Evolutionary conservation across 257 asterid genomes (phyloP).

Genomic region (Gardenia jasminoides): DNA sequence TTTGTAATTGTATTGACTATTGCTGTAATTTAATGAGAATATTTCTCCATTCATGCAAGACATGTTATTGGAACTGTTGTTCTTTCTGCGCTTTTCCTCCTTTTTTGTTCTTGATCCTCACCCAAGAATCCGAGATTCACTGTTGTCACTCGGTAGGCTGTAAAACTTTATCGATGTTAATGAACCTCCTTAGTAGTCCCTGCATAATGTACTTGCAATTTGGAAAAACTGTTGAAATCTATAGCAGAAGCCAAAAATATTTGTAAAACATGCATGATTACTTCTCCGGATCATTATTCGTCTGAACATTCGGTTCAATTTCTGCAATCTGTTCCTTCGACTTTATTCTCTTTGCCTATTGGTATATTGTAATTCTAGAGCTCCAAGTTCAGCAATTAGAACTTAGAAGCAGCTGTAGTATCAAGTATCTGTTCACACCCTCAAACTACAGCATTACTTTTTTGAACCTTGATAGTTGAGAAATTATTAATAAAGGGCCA

Average conservation of each 20-base stretch:
- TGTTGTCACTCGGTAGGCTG: not conserved
- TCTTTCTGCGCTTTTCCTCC: not conserved
- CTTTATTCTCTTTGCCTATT: not conserved
- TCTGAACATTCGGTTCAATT: not conserved
- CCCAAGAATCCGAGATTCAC: not conserved
- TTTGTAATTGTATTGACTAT: constrained; percentile 23
- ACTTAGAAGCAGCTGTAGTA: not conserved
- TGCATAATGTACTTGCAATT: not conserved
- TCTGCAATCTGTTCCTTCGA: not conserved
- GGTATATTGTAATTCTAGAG: not conserved
- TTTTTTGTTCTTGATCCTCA: not conserved
- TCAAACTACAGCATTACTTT: not conserved
- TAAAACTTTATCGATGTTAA: not conserved
- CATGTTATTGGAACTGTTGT: not conserved
- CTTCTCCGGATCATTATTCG: not conserved
- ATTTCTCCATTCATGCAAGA: not conserved
- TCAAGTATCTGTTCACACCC: not conserved
- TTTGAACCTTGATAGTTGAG: not conserved
- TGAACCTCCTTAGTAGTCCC: not conserved
- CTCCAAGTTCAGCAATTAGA: not conserved
- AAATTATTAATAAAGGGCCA: not conserved
- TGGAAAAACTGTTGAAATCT: not conserved
- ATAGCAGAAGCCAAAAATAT: not conserved
- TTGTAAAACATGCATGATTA: not conserved
- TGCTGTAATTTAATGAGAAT: constrained; percentile 14